A percentile compares a stretch with the other conserved stretches of the same genome.
These are phyloP conservation scores for Acacia pycnantha DNA, from an alignment of 331 rosid species.

Conservation along the genomic window DNA sequence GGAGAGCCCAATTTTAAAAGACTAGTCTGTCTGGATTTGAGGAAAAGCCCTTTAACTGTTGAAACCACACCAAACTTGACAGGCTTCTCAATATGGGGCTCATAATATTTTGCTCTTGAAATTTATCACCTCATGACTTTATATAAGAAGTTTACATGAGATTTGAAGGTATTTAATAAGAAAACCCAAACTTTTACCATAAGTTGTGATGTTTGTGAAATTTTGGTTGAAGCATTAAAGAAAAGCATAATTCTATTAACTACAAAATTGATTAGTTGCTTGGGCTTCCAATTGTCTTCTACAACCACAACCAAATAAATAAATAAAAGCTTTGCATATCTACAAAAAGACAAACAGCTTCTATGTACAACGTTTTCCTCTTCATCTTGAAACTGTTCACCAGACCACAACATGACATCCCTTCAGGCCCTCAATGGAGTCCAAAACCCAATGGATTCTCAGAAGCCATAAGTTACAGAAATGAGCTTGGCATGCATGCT, in stretches of 20 bases:
- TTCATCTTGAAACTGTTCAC: constrained; percentile 2
- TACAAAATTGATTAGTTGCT: neutral
- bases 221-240: neutral
- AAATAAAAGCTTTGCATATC: neutral
- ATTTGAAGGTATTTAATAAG: neutral
- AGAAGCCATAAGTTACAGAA: constrained; percentile 1
- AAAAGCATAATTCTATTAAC: neutral
- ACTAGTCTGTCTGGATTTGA: no score
- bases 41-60: no score
- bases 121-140: neutral
- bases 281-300: neutral
- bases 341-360: neutral
- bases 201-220: neutral
- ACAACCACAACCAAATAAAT: neutral
- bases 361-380: neutral
- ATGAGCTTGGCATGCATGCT: constrained; percentile 16
- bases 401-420: neutral
- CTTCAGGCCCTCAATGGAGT: neutral
- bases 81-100: no score
- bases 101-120: neutral
- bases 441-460: constrained; percentile 16
- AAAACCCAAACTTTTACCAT: neutral
- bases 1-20: no score
- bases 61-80: no score
- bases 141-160: neutral